Percentiles rank a stretch among this genome's conserved stretches.
Evolutionary conservation across 257 asterid species (phyloP).

Genomic region (Solanum gandarillasii): DNA sequence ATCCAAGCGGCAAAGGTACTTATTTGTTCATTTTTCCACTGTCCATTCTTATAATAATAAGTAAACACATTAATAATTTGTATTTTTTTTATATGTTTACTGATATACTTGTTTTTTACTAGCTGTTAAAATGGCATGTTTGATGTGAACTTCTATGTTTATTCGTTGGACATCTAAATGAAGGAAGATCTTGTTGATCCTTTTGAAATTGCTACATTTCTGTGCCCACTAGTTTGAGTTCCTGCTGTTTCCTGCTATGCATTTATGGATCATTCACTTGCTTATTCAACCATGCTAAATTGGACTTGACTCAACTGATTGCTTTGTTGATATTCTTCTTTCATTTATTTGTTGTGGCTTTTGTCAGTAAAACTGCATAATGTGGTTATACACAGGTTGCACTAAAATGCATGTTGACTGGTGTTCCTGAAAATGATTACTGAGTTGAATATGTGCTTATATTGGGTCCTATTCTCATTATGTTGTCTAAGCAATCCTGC

Average conservation of each 20-base stretch:
- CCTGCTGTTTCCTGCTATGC: not conserved
- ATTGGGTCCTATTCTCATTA: not conserved
- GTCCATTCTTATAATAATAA: not conserved
- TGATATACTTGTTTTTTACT: not conserved
- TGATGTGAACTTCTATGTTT: not conserved
- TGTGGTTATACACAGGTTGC: not conserved
- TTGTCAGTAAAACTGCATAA: not conserved
- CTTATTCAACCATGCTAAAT: not conserved
- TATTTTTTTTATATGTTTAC: not conserved
- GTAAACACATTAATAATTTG: too few species aligned
- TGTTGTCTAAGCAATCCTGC: not conserved
- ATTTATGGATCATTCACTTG: not conserved
- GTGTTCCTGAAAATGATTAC: not conserved
- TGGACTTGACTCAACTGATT: not conserved
- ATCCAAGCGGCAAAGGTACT: constrained; percentile 93
- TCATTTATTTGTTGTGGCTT: not conserved
- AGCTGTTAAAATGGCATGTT: not conserved
- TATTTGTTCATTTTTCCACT: not conserved
- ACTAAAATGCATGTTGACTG: not conserved
- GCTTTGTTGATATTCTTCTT: not conserved
- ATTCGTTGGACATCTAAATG: not conserved
- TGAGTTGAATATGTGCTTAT: not conserved
- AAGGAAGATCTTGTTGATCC: not conserved
- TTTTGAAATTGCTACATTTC: not conserved
- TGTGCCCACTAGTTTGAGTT: not conserved